phyloP scores from a whole-genome alignment of 2,329 filamentous ascomycete genomes.

The Cryphonectria parasitica region DNA sequence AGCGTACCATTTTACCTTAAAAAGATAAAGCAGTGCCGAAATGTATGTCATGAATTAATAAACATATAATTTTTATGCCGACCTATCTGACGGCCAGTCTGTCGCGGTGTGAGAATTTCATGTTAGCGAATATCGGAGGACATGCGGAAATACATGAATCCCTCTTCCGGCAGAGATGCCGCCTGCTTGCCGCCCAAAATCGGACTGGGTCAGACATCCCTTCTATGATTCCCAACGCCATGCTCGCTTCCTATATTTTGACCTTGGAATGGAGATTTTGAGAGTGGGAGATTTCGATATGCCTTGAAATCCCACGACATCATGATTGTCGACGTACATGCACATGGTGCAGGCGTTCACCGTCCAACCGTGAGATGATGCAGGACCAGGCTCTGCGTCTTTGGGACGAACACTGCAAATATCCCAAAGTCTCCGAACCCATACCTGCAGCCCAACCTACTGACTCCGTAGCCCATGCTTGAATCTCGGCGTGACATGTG shows the following conservation, averaged over 20 bases:
- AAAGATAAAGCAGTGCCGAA: no score
- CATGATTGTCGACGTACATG: not conserved
- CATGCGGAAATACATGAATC: not conserved
- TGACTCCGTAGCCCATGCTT: not conserved
- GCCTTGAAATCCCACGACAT: not conserved
- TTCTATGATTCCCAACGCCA: not conserved
- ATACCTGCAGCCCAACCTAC: not conserved
- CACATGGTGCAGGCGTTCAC: constrained; percentile 1
- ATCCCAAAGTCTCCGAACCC: not conserved
- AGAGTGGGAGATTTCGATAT: not conserved
- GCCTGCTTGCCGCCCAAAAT: not conserved
- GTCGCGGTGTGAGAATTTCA: not conserved
- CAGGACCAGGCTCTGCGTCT: not conserved
- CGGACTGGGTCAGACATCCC: not conserved
- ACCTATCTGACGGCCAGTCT: not conserved
- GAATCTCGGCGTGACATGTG: not conserved
- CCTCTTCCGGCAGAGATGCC: not conserved
- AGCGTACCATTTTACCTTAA: no score
- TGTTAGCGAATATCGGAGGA: not conserved
- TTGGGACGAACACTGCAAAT: not conserved
- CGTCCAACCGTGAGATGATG: not conserved
- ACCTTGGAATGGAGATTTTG: not conserved
- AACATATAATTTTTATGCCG: no score
- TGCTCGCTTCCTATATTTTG: not conserved
- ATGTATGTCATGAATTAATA: no score